Conservation (phyloP, 176 grass and related monocot genomes). For the Panicum miliaceum region DNA sequence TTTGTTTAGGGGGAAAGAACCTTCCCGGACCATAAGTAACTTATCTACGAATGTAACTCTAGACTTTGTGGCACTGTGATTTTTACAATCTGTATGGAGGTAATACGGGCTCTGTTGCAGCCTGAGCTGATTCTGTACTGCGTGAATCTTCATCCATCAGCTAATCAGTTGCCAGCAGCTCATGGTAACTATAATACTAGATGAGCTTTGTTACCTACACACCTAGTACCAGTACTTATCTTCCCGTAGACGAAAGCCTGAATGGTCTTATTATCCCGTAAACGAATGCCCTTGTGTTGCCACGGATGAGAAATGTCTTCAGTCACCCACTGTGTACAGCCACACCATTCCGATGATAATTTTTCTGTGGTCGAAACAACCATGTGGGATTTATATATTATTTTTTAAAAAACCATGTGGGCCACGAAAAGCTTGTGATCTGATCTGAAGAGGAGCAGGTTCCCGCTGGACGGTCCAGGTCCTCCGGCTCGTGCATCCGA, state of each 20-base stretch:
- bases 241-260: too few species aligned
- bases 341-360: neutral
- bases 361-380: neutral
- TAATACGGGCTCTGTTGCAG: neutral
- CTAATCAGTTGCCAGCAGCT: neutral
- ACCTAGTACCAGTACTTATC: too few species aligned
- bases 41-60: slow-evolving; percentile 29
- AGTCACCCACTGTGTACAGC: too few species aligned
- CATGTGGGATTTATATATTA: too few species aligned
- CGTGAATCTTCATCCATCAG: neutral
- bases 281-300: too few species aligned
- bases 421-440: too few species aligned
- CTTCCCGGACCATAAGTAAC: neutral
- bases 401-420: too few species aligned
- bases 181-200: too few species aligned
- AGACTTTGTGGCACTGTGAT: slow-evolving; percentile 14
- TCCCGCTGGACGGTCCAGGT: neutral
- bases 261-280: too few species aligned
- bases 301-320: too few species aligned
- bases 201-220: too few species aligned
- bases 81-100: neutral
- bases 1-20: neutral
- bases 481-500: neutral
- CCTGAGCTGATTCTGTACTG: neutral
- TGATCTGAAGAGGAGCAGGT: neutral